Base-by-base conservation (phyloP, 2,329 filamentous ascomycete species). In the Talaromyces piceae region DNA sequence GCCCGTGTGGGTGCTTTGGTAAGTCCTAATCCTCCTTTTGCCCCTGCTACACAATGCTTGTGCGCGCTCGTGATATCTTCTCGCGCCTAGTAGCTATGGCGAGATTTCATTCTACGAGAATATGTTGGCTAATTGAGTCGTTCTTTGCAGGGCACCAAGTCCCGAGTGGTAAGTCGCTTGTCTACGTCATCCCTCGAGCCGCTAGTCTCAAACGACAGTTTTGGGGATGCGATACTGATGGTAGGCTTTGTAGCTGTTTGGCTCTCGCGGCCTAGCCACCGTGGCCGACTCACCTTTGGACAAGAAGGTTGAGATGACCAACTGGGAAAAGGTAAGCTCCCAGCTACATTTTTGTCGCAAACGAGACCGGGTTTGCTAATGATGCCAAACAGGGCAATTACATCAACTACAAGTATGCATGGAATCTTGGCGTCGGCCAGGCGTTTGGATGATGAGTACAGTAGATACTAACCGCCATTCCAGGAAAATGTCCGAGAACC, bases 401-500 rank as follows among this genome's bases (percentile, higher is more conserved):
- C 80, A 95, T 97, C 81, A 95, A 96, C 82, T 98, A 98, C 74
- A 79, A 83, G 75, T 77, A 75, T 59, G 70, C 33, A 37, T 9
- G 50, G 49, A n/a, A n/a, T n/a, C 31, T 43, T 25, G 39, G 12
- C 20, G 3, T 37, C 16, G 4, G 5, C 1, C 4, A 9, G 4
- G n/a, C 16, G 16, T 18, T 37, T 12, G 12, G 6, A 25, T 43
- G n/a, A 25, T 9, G 20, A 43, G 20, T 22, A 13, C 28, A 16
- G 25, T 4, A 18, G 28, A 23, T 28, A 44, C 26, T 51, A 30
- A 45, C n/a, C 25, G 5, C 13, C 41, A 52, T 53, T 57, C 45
- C 73, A 90, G 88, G 82, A 96, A 96, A 82, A 96, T 97, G 90
- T 90, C 87, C 64, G 91, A 97, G 79, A 97, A 95, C 81, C 82